Percentiles rank a stretch among this genome's conserved stretches.
Conservation (phyloP, 1,139 yeast species). For the Scheffersomyces segobiensis region DNA sequence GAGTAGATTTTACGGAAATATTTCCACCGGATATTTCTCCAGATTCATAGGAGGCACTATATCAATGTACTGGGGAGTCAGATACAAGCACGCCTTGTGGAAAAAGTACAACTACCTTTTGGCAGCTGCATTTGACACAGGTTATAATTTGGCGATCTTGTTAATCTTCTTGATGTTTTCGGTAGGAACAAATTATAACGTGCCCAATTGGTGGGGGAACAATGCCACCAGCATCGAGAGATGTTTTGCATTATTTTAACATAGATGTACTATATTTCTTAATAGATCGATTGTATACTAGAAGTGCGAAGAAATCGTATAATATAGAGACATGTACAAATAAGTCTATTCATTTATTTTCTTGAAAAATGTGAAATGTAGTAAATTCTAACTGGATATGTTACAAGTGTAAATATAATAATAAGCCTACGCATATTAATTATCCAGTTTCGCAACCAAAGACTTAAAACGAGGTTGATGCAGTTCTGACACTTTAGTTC, state of each 20-base stretch:
- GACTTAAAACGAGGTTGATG: too few species aligned
- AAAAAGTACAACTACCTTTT: slow-evolving; percentile 43
- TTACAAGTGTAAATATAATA: too few species aligned
- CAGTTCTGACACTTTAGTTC: too few species aligned
- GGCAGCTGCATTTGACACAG: slow-evolving; percentile 52
- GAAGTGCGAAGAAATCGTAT: background rate
- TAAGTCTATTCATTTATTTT: too few species aligned
- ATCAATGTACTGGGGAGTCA: slow-evolving; percentile 44
- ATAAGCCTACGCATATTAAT: too few species aligned
- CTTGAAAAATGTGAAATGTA: too few species aligned
- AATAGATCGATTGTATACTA: background rate
- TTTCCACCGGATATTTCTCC: slow-evolving; percentile 48
- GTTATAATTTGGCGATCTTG: slow-evolving; percentile 41
- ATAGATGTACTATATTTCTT: background rate
- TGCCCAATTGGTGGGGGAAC: slow-evolving; percentile 53
- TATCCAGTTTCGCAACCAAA: too few species aligned
- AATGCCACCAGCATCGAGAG: slow-evolving; percentile 39
- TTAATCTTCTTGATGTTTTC: slow-evolving; percentile 36
- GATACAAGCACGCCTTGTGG: slow-evolving; percentile 37
- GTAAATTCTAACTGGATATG: too few species aligned
- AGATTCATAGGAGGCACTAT: slow-evolving; percentile 44
- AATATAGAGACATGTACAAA: too few species aligned
- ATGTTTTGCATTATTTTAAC: slow-evolving; percentile 27
- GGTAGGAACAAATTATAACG: slow-evolving; percentile 26
- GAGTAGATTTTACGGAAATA: slow-evolving; percentile 47